phyloP scores from a whole-genome alignment of 106 monocot species.

The Alisma plantagoaquatica region DNA sequence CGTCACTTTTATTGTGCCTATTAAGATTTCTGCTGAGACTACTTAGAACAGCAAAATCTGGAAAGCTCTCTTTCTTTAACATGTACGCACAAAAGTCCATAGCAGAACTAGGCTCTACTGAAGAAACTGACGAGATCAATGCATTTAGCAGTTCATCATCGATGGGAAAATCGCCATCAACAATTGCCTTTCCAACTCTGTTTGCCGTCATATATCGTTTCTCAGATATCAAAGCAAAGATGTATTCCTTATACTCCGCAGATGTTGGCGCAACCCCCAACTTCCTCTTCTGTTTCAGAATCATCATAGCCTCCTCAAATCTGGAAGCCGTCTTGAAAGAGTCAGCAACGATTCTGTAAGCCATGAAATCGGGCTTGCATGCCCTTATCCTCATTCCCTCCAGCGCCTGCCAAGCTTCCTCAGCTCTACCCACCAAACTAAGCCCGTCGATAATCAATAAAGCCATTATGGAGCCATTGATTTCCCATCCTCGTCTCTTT shows the following conservation, averaged over 20 bases:
- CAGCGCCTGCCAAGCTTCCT: slow-evolving; percentile 75
- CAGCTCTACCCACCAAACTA: slow-evolving; percentile 40
- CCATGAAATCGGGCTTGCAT: slow-evolving; percentile 85
- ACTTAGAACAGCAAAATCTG: slow-evolving; percentile 25
- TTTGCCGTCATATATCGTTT: slow-evolving; percentile 36
- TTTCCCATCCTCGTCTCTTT: not conserved
- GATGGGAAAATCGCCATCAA: slow-evolving; percentile 66
- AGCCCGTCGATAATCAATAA: slow-evolving; percentile 54
- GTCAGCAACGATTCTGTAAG: slow-evolving; percentile 70
- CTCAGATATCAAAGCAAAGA: slow-evolving; percentile 46
- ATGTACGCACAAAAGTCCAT: slow-evolving; percentile 49
- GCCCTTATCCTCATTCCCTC: slow-evolving; percentile 46
- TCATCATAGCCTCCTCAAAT: slow-evolving; percentile 33
- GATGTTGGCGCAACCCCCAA: slow-evolving; percentile 73
- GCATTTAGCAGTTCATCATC: slow-evolving; percentile 53
- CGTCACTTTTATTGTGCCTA: slow-evolving; percentile 31
- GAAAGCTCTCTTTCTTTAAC: slow-evolving; percentile 46
- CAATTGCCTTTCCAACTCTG: slow-evolving; percentile 57
- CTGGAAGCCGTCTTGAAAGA: slow-evolving; percentile 37
- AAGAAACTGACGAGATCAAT: slow-evolving; percentile 49
- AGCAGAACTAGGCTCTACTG: slow-evolving; percentile 38
- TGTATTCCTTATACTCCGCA: slow-evolving; percentile 57
- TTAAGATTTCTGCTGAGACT: slow-evolving; percentile 47
- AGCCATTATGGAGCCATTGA: slow-evolving; percentile 69
- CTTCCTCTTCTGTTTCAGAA: slow-evolving; percentile 94